Evolutionary conservation across 1,284 basidiomycete species (phyloP).

Genomic region (Tetrapyrgos nigripes): DNA sequence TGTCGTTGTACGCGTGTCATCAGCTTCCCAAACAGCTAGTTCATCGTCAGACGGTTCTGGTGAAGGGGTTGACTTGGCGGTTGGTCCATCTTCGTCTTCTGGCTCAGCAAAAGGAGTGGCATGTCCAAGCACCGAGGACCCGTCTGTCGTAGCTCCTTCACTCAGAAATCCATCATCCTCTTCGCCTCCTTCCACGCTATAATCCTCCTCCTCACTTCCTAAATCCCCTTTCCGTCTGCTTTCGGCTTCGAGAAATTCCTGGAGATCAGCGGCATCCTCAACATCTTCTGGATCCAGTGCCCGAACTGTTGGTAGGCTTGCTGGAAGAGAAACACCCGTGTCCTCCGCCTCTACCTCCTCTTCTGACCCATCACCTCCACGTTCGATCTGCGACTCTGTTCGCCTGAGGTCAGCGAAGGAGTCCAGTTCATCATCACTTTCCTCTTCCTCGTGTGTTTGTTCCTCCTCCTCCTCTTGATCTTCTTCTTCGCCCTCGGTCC

Average conservation of each 20-base stretch:
- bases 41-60: slow-evolving; percentile 46
- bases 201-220: slow-evolving; percentile 48
- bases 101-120: neutral
- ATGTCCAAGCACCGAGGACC: neutral
- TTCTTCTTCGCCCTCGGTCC: slow-evolving; percentile 1
- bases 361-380: neutral
- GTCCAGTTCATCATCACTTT: slow-evolving; percentile 49
- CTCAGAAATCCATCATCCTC: slow-evolving; percentile 6
- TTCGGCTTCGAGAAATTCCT: slow-evolving; percentile 72
- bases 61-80: neutral
- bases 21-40: slow-evolving; percentile 41
- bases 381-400: neutral
- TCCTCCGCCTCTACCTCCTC: slow-evolving; percentile 40
- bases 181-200: slow-evolving; percentile 20
- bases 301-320: slow-evolving; percentile 38
- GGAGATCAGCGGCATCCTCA: slow-evolving; percentile 66
- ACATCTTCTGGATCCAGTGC: slow-evolving; percentile 53
- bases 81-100: neutral
- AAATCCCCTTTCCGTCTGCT: slow-evolving; percentile 50
- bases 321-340: slow-evolving; percentile 22
- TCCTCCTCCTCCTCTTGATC: slow-evolving; percentile 37
- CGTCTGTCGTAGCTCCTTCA: slow-evolving; percentile 6
- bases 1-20: neutral
- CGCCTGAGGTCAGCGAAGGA: slow-evolving; percentile 29
- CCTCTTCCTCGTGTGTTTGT: slow-evolving; percentile 29